These are phyloP conservation scores for Aspergillus sparsus DNA, from an alignment of 495 filamentous ascomycete genomes.

Conservation along the genomic window DNA sequence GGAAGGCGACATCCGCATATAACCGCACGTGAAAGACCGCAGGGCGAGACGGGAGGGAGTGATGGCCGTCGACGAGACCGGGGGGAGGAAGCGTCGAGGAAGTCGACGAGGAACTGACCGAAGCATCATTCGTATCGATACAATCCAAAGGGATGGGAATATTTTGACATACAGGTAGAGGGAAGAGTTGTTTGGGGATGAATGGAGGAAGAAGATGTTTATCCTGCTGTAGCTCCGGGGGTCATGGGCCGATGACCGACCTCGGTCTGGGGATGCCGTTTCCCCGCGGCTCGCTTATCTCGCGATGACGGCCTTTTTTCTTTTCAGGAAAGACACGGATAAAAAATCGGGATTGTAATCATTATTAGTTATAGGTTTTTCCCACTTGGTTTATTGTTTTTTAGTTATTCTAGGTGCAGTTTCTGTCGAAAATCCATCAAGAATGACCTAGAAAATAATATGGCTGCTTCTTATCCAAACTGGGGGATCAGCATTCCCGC, in stretches of 20 bases:
- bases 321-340: too few relatives aligned
- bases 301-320: neutral
- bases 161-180: neutral
- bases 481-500: too few relatives aligned
- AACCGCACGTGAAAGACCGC: slow-evolving; percentile 47
- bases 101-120: slow-evolving; percentile 40
- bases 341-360: too few relatives aligned
- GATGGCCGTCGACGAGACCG: slow-evolving; percentile 23
- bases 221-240: neutral
- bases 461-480: too few relatives aligned
- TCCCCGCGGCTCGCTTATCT: slow-evolving; percentile 20
- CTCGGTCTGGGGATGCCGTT: slow-evolving; percentile 20
- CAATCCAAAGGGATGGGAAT: neutral
- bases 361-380: too few relatives aligned
- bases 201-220: slow-evolving; percentile 3
- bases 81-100: slow-evolving; percentile 32
- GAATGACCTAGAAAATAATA: too few relatives aligned
- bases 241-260: slow-evolving; percentile 10
- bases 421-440: too few relatives aligned
- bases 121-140: slow-evolving; percentile 31
- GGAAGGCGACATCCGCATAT: slow-evolving; percentile 46
- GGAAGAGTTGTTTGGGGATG: neutral
- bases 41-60: slow-evolving; percentile 32
- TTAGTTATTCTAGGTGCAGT: too few relatives aligned
- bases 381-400: too few relatives aligned